A percentile compares a stretch with the other conserved stretches of the same genome.
These are phyloP conservation scores for Citrullus amarus DNA, from an alignment of 306 rosid species.

Conservation along the genomic window DNA sequence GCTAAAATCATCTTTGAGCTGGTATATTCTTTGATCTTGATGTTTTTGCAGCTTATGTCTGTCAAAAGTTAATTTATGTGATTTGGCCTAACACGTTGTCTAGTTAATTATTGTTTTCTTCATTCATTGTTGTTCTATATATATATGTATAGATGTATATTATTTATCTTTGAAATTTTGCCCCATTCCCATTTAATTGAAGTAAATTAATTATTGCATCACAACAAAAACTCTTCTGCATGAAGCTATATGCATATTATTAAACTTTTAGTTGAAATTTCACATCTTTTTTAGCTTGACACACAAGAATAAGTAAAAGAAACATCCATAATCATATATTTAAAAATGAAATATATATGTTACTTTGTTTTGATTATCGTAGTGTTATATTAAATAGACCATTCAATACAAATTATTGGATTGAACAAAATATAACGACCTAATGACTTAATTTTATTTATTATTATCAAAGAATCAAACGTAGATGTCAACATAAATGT, in stretches of 20 bases:
- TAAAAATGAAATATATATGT: background rate
- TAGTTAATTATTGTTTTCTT: background rate
- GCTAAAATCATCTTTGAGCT: conserved; percentile 47
- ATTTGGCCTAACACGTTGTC: background rate
- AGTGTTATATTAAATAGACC: background rate
- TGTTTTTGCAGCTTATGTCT: background rate
- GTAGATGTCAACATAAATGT: background rate
- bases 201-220: background rate
- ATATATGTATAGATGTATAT: background rate
- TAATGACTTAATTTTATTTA: background rate
- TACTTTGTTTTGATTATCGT: background rate
- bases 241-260: background rate
- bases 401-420: background rate
- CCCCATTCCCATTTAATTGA: background rate
- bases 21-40: conserved; percentile 5
- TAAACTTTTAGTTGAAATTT: background rate
- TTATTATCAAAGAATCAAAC: background rate
- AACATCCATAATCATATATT: background rate
- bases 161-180: background rate
- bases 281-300: background rate
- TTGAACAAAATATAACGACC: background rate
- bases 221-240: background rate
- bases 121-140: background rate
- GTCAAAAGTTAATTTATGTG: background rate
- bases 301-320: background rate